Base-by-base conservation (phyloP, 2,329 filamentous ascomycete genomes). In the Monosporascus sp. region DNA sequence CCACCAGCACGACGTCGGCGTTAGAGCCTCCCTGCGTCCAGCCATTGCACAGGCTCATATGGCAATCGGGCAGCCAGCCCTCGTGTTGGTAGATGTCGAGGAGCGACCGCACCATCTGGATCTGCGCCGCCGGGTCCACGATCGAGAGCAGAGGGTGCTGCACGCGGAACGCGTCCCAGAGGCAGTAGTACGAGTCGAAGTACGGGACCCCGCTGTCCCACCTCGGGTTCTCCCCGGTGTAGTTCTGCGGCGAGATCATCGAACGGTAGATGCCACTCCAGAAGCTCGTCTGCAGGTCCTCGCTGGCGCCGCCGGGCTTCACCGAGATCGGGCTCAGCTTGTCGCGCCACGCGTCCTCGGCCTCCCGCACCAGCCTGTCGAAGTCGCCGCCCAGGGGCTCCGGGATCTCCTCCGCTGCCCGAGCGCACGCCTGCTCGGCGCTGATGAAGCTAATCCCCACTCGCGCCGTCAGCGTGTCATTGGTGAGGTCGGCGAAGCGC, bases 21-120 rank as follows among this genome's bases (percentile, higher is more conserved):
- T 88, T 87, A 0, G 82, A 86, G 2, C 85, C 85, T 5, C 85
- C 85, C 65, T 88, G 83, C 0, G 83, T 86, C 69, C 77, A 85
- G 1, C 85, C 85, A 63, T 85, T 84, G 66, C 80, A 85, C 1
- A 86, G 73, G 18, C 78, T 82, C 83, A 88, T 88, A 51, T 83
- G 79, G 61, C 84, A 88, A 65, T 88, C 86, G 0, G 85, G 86
- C 11, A 88, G 68, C 70, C 81, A 87, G 1, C 85, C 85, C 63
- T 85, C 78, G 63, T 86, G 77, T 47, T 75, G 71, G 62, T 87
- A 88, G 11, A 81, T 86, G 58, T 88, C 84, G 2, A 88, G 72
- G 20, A 88, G 70, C 54, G 80, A 83, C 44, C 82, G 77, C 25
- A 87, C 74, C 78, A 88, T 85, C 52, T 76, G 71, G 0, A 79